Percentiles rank a stretch among this genome's conserved stretches.
Evolutionary conservation across 2,329 filamentous ascomycete species (phyloP).

Genomic region (Cladosporium sp.): DNA sequence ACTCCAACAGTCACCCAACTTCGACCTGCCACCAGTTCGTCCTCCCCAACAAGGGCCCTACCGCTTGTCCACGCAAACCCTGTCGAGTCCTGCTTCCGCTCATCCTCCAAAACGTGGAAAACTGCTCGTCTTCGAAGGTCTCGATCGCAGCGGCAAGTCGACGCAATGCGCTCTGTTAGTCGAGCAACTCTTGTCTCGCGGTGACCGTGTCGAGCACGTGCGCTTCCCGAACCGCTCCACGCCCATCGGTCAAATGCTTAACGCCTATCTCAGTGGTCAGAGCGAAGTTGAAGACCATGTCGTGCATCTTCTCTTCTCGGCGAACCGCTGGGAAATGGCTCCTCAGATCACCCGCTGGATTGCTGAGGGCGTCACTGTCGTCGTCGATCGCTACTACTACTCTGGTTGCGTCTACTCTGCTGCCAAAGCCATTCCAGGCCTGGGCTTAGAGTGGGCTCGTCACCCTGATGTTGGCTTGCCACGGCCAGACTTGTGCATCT

Average conservation of each 20-base stretch:
- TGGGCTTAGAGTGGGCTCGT: slow-evolving; percentile 75
- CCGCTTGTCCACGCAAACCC: slow-evolving; percentile 11
- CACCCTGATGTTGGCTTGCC: slow-evolving; percentile 82
- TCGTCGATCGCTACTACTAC: slow-evolving; percentile 94
- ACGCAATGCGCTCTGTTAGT: slow-evolving; percentile 75
- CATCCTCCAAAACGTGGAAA: slow-evolving; percentile 48
- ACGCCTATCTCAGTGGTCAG: slow-evolving; percentile 70
- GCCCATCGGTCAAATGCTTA: slow-evolving; percentile 81
- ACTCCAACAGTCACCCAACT: neutral
- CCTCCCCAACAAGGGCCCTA: slow-evolving; percentile 12
- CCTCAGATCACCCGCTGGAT: slow-evolving; percentile 46
- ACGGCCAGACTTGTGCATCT: slow-evolving; percentile 79
- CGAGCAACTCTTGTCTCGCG: slow-evolving; percentile 47
- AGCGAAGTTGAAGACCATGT: slow-evolving; percentile 77
- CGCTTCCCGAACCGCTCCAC: slow-evolving; percentile 77
- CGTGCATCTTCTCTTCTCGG: slow-evolving; percentile 84
- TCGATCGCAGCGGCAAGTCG: slow-evolving; percentile 88
- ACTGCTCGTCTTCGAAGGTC: slow-evolving; percentile 79
- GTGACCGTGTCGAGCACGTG: slow-evolving; percentile 53
- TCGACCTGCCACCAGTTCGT: neutral
- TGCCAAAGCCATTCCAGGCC: slow-evolving; percentile 70
- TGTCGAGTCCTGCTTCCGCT: neutral
- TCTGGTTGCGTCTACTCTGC: slow-evolving; percentile 90
- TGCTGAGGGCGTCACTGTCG: slow-evolving; percentile 64
- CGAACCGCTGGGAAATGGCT: slow-evolving; percentile 78